A percentile compares a stretch with the other conserved stretches of the same genome.
Evolutionary conservation across 73 alveolate genomes (phyloP).

Genomic region (Blepharisma japonicum): DNA sequence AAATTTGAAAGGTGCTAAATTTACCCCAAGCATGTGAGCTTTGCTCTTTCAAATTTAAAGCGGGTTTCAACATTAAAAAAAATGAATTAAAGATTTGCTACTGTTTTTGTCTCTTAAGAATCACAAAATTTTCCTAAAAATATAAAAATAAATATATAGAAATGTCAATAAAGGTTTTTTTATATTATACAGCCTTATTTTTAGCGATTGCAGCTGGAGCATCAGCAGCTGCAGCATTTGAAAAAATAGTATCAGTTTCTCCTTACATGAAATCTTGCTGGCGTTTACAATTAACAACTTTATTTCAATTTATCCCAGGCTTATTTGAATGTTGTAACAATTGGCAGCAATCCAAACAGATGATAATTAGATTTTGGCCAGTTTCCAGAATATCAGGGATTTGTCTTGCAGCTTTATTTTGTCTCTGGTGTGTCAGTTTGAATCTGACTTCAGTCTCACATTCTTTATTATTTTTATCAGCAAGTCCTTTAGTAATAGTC

Average conservation of each 20-base stretch:
- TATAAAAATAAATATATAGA: too few species aligned
- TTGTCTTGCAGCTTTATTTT: not conserved
- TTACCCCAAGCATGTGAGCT: too few species aligned
- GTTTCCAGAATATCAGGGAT: not conserved
- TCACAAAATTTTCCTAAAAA: too few species aligned
- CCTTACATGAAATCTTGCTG: slow-evolving; percentile 18
- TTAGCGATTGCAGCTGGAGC: too few species aligned
- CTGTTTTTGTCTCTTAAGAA: too few species aligned
- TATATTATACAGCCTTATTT: too few species aligned
- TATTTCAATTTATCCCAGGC: not conserved
- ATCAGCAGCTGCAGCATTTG: slow-evolving; percentile 18
- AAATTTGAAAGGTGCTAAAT: too few species aligned
- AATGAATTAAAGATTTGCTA: too few species aligned
- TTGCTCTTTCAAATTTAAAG: too few species aligned
- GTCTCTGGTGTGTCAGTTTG: not conserved
- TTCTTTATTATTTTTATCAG: not conserved
- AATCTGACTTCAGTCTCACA: slow-evolving; percentile 16
- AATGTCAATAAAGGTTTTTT: too few species aligned
- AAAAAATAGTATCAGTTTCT: not conserved
- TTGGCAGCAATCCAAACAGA: not conserved
- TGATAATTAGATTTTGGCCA: not conserved
- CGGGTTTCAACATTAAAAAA: too few species aligned
- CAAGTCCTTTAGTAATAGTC: slow-evolving; percentile 15
- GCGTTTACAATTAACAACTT: not conserved
- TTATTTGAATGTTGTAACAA: not conserved